These are phyloP conservation scores for Xylaria sp. DNA, from an alignment of 495 filamentous ascomycete genomes.

Conservation along the genomic window DNA sequence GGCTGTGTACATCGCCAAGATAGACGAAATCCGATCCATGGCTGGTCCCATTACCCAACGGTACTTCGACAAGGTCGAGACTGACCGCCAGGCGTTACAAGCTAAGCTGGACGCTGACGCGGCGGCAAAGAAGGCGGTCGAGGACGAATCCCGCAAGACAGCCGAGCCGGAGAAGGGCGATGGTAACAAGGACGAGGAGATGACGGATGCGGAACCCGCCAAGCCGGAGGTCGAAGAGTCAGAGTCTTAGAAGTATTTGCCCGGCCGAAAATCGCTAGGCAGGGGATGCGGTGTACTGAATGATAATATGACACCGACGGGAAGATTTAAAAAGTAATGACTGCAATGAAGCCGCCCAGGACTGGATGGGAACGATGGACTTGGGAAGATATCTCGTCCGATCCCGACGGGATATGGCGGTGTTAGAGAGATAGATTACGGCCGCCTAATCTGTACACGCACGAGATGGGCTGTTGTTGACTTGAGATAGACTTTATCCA, in stretches of 20 bases:
- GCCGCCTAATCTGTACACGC: conserved; percentile 17
- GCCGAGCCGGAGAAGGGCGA: conserved; percentile 53
- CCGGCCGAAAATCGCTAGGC: background rate
- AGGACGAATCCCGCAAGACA: conserved; percentile 64
- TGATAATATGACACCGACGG: background rate
- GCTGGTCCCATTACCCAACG: conserved; percentile 92
- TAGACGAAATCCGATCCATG: conserved; percentile 91
- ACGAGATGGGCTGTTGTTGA: conserved; percentile 21
- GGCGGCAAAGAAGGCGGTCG: conserved; percentile 77
- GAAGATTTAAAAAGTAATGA: conserved; percentile 24
- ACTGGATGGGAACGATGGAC: conserved; percentile 19
- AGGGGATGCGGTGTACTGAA: background rate
- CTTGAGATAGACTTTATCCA: conserved; percentile 26
- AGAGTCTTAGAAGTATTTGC: conserved; percentile 38
- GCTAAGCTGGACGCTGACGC: conserved; percentile 82
- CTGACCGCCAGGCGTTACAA: conserved; percentile 79
- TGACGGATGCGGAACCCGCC: conserved; percentile 61
- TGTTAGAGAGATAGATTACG: conserved; percentile 28
- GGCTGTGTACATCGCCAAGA: conserved; percentile 89
- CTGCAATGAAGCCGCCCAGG: conserved; percentile 11
- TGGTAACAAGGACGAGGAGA: conserved; percentile 59
- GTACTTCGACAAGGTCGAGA: conserved; percentile 92
- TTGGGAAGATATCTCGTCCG: conserved; percentile 4
- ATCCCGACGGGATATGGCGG: conserved; percentile 20
- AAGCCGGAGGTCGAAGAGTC: conserved; percentile 52